These are phyloP conservation scores for Nakataea oryzae DNA, from an alignment of 2,329 filamentous ascomycete genomes.

Conservation along the genomic window DNA sequence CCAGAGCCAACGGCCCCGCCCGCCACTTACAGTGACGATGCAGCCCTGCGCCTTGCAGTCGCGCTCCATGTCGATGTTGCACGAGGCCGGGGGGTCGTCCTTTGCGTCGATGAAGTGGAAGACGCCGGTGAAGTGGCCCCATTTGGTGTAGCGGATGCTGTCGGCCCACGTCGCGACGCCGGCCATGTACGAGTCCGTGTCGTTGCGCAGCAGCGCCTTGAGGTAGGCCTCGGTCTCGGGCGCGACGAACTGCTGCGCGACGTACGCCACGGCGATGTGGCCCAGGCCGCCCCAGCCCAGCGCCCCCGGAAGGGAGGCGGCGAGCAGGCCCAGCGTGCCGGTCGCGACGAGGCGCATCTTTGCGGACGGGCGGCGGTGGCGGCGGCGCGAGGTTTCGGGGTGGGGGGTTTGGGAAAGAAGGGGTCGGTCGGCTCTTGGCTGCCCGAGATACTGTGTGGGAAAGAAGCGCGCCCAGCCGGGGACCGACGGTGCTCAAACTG, in stretches of 20 bases:
- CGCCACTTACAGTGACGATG: constrained; percentile 36
- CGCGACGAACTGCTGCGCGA: constrained; percentile 50
- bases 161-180: constrained; percentile 59
- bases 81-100: constrained; percentile 46
- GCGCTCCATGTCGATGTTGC: constrained; percentile 45
- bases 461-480: too few species aligned
- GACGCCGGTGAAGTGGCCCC: constrained; percentile 48
- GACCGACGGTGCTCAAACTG: not conserved
- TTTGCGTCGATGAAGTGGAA: constrained; percentile 64
- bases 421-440: not conserved
- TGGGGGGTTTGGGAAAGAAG: not conserved
- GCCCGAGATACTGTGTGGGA: not conserved
- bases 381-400: not conserved
- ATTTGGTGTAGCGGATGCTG: constrained; percentile 52
- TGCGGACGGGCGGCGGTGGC: not conserved
- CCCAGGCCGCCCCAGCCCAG: constrained; percentile 41
- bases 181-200: constrained; percentile 47
- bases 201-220: constrained; percentile 43
- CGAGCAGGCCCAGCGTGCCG: constrained; percentile 16
- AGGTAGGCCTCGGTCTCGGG: constrained; percentile 45
- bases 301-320: constrained; percentile 20
- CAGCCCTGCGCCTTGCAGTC: constrained; percentile 55
- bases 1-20: too few species aligned
- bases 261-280: constrained; percentile 54
- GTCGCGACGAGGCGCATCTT: not conserved